These are phyloP conservation scores for Cadophora malorum DNA, from an alignment of 2,329 filamentous ascomycete genomes.

Conservation along the genomic window DNA sequence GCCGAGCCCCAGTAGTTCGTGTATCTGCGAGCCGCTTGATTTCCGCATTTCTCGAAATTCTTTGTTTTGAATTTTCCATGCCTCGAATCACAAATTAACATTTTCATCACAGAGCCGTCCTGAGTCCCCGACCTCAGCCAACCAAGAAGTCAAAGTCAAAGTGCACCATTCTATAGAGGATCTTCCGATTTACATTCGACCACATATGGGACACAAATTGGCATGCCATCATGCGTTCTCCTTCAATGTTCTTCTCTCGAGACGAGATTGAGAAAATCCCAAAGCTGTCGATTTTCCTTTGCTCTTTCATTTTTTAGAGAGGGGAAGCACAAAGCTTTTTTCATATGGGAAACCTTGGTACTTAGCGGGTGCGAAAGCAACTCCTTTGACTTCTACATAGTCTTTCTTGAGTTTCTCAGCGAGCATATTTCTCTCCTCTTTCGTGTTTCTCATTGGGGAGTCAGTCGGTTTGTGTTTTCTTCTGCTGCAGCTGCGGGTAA, in stretches of 20 bases:
- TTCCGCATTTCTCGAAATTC: background rate
- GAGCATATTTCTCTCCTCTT: background rate
- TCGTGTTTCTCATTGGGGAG: slow-evolving; percentile 7
- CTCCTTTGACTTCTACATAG: background rate
- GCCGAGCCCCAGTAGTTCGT: background rate
- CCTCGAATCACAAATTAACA: slow-evolving; percentile 24
- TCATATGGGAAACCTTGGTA: slow-evolving; percentile 12
- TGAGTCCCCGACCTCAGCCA: slow-evolving; percentile 68
- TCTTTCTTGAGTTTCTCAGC: slow-evolving; percentile 5
- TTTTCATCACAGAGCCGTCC: slow-evolving; percentile 63
- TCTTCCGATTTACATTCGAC: slow-evolving; percentile 7
- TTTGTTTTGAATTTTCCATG: background rate
- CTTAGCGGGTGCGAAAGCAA: slow-evolving; percentile 10
- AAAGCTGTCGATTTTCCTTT: slow-evolving; percentile 26
- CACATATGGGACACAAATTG: slow-evolving; percentile 8
- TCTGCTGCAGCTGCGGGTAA: slow-evolving; percentile 4
- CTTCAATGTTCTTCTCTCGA: slow-evolving; percentile 29
- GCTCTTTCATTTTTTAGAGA: slow-evolving; percentile 31
- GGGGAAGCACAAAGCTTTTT: slow-evolving; percentile 30
- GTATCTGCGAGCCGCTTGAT: background rate
- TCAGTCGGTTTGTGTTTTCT: slow-evolving; percentile 8
- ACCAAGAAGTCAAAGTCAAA: slow-evolving; percentile 68
- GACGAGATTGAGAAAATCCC: slow-evolving; percentile 15
- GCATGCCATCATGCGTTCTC: slow-evolving; percentile 25
- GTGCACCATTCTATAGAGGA: slow-evolving; percentile 68